phyloP scores from a whole-genome alignment of 2,329 filamentous ascomycete species.

The Magnaporthiopsis rhizophila region DNA sequence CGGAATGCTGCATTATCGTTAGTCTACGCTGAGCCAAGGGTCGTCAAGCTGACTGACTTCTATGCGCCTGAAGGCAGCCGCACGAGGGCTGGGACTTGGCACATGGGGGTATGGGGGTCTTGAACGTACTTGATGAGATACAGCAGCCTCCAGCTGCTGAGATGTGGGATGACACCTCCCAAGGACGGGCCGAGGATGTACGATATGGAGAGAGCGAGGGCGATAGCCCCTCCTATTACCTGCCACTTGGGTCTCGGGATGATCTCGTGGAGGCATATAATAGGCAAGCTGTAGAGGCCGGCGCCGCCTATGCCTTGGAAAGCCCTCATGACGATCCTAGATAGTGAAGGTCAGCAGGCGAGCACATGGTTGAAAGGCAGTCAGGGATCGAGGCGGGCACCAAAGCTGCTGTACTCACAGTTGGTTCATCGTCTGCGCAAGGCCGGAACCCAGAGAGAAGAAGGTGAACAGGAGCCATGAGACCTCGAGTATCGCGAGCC shows the following conservation, averaged over 20 bases:
- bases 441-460: slow-evolving; percentile 33
- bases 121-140: slow-evolving; percentile 52
- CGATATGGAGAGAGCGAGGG: slow-evolving; percentile 46
- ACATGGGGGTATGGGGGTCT: not conserved
- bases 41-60: too few relatives aligned
- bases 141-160: slow-evolving; percentile 48
- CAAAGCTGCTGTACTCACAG: slow-evolving; percentile 15
- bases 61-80: too few relatives aligned
- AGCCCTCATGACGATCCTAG: slow-evolving; percentile 48
- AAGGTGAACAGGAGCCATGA: slow-evolving; percentile 29
- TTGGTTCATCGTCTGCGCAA: slow-evolving; percentile 23
- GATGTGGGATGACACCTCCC: slow-evolving; percentile 47
- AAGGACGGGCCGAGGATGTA: slow-evolving; percentile 52
- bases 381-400: not conserved
- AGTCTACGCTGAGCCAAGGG: not conserved
- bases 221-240: slow-evolving; percentile 46
- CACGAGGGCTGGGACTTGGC: too few relatives aligned
- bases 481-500: slow-evolving; percentile 26
- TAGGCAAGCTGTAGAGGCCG: slow-evolving; percentile 52
- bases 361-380: not conserved
- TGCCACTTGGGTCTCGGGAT: slow-evolving; percentile 44
- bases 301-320: slow-evolving; percentile 55
- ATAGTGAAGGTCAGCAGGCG: not conserved
- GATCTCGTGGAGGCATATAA: slow-evolving; percentile 49
- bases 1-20: slow-evolving; percentile 33